Evolutionary conservation across 164 flowering plant genomes (phyloP).

Genomic region (Nymphaea thermarum): DNA sequence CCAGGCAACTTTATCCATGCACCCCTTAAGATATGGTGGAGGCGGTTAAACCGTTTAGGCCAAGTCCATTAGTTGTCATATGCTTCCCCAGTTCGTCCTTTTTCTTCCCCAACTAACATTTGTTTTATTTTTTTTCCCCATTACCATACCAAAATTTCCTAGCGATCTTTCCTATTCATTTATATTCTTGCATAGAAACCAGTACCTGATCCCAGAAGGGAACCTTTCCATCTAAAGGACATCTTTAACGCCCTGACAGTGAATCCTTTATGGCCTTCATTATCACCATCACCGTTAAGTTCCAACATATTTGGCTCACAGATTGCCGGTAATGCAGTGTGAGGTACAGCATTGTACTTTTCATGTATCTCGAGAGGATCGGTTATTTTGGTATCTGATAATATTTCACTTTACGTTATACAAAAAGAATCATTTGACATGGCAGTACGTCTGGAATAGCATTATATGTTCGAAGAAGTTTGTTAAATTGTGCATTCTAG

Average conservation of each 20-base stretch:
- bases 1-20: neutral
- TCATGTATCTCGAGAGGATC: too few species aligned
- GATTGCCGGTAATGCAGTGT: too few species aligned
- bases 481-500: too few species aligned
- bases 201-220: neutral
- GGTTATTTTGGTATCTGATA: too few species aligned
- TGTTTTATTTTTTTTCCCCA: too few species aligned
- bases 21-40: neutral
- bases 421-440: too few species aligned
- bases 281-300: neutral
- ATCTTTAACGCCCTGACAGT: neutral
- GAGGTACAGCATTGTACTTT: too few species aligned
- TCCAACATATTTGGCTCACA: too few species aligned
- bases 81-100: neutral
- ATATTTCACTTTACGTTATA: too few species aligned
- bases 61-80: neutral
- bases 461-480: too few species aligned
- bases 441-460: too few species aligned
- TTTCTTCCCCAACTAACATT: neutral
- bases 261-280: neutral
- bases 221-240: neutral
- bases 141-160: neutral
- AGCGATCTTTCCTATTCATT: neutral
- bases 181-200: neutral
- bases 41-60: neutral